Evolutionary conservation across 176 grass and related monocot species (phyloP).

Genomic region (Carex parvula): DNA sequence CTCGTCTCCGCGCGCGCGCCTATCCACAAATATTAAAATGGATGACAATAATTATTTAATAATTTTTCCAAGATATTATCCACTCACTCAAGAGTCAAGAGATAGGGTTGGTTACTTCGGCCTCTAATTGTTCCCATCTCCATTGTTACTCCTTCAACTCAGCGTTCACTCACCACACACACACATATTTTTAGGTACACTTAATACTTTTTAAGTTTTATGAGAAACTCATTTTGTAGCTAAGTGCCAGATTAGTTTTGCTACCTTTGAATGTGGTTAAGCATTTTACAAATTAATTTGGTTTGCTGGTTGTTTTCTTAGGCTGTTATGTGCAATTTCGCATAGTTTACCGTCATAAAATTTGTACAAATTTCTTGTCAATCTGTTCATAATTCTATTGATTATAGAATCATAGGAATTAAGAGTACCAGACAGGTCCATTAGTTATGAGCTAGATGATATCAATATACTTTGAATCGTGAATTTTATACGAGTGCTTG

Average conservation of each 20-base stretch:
- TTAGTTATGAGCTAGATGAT: neutral
- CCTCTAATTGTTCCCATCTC: neutral
- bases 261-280: neutral
- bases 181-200: neutral
- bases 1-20: neutral
- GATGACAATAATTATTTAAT: neutral
- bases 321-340: no score
- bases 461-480: neutral
- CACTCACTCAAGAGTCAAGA: slow-evolving; percentile 12
- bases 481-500: neutral
- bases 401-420: neutral
- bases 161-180: neutral
- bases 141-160: neutral
- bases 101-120: neutral
- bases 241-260: neutral
- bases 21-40: slow-evolving; percentile 21
- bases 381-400: neutral
- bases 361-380: neutral
- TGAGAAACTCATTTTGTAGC: neutral
- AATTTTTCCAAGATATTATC: neutral
- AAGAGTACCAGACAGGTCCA: neutral
- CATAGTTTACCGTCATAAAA: no score
- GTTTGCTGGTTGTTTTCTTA: neutral
- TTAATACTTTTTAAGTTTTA: neutral
- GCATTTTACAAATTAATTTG: neutral